Percentiles rank a stretch among this genome's conserved stretches.
Evolutionary conservation across 2,329 filamentous ascomycete species (phyloP).

Genomic region (Fusarium sp.): DNA sequence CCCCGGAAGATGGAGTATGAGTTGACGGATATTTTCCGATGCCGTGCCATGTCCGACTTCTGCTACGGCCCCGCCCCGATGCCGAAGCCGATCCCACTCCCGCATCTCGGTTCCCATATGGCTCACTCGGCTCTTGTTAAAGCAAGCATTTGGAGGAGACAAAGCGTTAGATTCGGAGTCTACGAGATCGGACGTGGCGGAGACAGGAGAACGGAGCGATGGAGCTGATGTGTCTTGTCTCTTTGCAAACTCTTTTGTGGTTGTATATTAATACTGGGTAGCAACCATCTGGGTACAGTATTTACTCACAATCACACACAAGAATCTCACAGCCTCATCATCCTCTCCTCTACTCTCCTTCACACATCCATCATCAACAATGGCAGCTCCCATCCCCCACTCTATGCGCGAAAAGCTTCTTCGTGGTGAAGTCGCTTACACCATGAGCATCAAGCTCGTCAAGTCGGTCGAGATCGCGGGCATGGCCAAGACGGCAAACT

Average conservation of each 20-base stretch:
- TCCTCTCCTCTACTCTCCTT: not conserved
- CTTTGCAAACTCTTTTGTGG: fast-evolving
- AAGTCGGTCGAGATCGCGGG: conserved; percentile 48
- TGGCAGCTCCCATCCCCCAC: conserved; percentile 41
- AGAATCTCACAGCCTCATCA: too few species aligned
- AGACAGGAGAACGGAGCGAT: too few species aligned
- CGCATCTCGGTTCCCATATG: not conserved
- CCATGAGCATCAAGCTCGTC: conserved; percentile 49
- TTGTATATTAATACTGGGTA: conserved; percentile 19
- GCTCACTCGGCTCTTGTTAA: conserved; percentile 1
- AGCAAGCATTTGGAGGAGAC: not conserved
- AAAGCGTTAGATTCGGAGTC: not conserved
- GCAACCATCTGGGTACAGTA: not conserved
- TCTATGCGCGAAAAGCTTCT: conserved; percentile 45
- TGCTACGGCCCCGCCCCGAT: too few species aligned
- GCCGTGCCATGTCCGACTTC: too few species aligned
- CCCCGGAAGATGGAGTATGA: too few species aligned
- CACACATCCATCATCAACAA: not conserved
- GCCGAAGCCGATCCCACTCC: too few species aligned
- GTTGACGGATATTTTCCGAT: too few species aligned
- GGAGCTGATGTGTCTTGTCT: not conserved
- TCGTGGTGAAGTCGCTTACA: conserved; percentile 43
- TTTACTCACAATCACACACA: too few species aligned
- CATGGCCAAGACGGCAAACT: conserved; percentile 51
- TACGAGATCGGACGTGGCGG: not conserved